A percentile compares a stretch with the other conserved stretches of the same genome.
Conservation (phyloP, 2,329 filamentous ascomycete genomes). For the Neophaeococcomyces mojaviensis region DNA sequence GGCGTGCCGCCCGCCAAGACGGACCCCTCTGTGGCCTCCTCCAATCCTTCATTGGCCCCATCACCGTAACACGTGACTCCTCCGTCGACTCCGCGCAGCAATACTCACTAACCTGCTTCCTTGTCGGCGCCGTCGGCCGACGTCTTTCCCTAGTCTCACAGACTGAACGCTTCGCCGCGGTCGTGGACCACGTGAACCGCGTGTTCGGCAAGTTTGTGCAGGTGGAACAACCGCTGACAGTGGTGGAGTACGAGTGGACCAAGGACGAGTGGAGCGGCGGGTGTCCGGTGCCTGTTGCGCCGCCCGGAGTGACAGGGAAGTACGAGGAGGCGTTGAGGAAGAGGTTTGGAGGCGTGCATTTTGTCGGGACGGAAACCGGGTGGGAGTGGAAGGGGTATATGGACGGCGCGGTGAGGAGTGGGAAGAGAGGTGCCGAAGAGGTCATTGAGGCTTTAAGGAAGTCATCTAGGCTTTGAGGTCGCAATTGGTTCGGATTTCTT, state of each 20-base stretch:
- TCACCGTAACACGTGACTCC: slow-evolving; percentile 34
- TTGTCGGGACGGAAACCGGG: slow-evolving; percentile 49
- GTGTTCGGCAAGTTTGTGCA: slow-evolving; percentile 5
- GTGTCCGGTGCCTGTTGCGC: slow-evolving; percentile 33
- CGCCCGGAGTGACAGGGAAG: slow-evolving; percentile 33
- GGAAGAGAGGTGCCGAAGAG: slow-evolving; percentile 38
- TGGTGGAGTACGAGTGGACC: slow-evolving; percentile 32
- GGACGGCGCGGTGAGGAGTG: slow-evolving; percentile 49
- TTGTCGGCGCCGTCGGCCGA: slow-evolving; percentile 30
- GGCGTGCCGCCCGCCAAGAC: slow-evolving; percentile 29
- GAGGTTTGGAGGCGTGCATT: slow-evolving; percentile 39
- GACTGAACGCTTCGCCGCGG: slow-evolving; percentile 24
- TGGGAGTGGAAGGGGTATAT: slow-evolving; percentile 52
- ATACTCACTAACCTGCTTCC: slow-evolving; percentile 34
- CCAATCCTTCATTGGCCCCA: slow-evolving; percentile 32
- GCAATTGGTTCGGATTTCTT: too few species aligned
- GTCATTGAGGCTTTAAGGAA: slow-evolving; percentile 34
- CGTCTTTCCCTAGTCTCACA: slow-evolving; percentile 12
- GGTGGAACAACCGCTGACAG: slow-evolving; percentile 5
- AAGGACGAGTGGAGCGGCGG: slow-evolving; percentile 34
- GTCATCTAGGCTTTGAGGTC: neutral
- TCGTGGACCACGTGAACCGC: slow-evolving; percentile 10
- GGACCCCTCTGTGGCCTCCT: slow-evolving; percentile 33
- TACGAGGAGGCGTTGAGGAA: slow-evolving; percentile 30
- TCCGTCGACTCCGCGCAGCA: slow-evolving; percentile 25